Evolutionary conservation across 1,139 yeast genomes (phyloP), one percentile per base, ranked within the genome.

Genomic region (Protomyces inundatus): DNA sequence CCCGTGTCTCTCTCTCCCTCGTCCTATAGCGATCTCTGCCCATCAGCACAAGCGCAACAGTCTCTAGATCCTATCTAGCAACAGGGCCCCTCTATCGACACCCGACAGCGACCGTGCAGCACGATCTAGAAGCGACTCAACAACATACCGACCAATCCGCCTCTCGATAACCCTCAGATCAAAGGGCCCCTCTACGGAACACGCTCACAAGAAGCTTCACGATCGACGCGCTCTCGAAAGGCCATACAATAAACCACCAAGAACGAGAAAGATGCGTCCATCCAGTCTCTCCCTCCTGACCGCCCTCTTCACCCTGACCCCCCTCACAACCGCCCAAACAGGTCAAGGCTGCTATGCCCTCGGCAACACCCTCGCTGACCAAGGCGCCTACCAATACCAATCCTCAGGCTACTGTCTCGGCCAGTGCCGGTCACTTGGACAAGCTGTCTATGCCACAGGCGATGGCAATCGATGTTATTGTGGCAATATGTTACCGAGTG

Each of bases 381-480:
- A 58, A 52, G 61, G 50, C 40, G 51, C 70, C 33, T 67, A 65
- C 57, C 57, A 55, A 7, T 68, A 60, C 55, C 68, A 69, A 40
- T 62, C 71, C 7, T 39, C 64, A 34, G 61, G 65, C 33, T 51
- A 58, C 50, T 69, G 71, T 51, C 16, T 23, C 4, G 55, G 30
- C 7, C 39, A 9, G 16, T 69, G 71, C 58, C 30, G 50, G 5
- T 55, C 34, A 14, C 46, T 14, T 14, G 65, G 76, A 34, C 79
- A 76, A 65, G 76, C 83, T 3, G 86, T 83, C 70, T 81, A 84
- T 70, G 96, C 93, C 6, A 70, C 86, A 54, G 75, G 76, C 16
- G 71, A 80, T 51, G 91, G 90, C 50, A 72, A 77, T 61, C 74
- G 76, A 30, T 89, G 96, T 75, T 83, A 78, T 71, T 89, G 96